These are phyloP conservation scores for Blastobotrys chiropterorum DNA, from an alignment of 805 yeast genomes.

Conservation along the genomic window DNA sequence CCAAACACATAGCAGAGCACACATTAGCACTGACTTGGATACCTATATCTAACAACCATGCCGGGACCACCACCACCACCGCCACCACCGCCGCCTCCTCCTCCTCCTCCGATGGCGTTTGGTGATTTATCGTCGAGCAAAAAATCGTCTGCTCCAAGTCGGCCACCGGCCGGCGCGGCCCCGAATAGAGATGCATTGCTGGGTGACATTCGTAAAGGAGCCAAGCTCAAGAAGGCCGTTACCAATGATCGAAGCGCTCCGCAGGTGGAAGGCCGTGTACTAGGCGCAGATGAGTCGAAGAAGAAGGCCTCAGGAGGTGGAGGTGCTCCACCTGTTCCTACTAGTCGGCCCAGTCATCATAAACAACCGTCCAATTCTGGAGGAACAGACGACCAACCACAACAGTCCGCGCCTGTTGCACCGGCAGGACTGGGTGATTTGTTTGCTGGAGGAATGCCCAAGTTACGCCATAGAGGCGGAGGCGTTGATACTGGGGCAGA, in stretches of 20 bases:
- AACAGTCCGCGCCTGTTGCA: constrained; percentile 26
- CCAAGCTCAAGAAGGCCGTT: constrained; percentile 49
- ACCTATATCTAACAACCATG: no score
- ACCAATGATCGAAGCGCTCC: constrained; percentile 69
- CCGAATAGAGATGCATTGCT: constrained; percentile 43
- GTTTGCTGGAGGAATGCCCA: constrained; percentile 77
- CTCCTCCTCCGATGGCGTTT: constrained; percentile 28
- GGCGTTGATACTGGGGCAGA: constrained; percentile 19
- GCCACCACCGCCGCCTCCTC: constrained; percentile 41
- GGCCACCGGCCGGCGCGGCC: constrained; percentile 27
- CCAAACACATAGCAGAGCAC: no score
- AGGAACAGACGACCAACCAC: constrained; percentile 22
- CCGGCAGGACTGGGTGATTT: constrained; percentile 50
- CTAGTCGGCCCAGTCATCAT: constrained; percentile 23
- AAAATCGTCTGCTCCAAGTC: constrained; percentile 9
- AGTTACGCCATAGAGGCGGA: constrained; percentile 46
- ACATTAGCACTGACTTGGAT: no score
- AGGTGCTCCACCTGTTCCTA: constrained; percentile 20
- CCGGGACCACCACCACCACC: constrained; percentile 51
- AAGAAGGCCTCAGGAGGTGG: constrained; percentile 15
- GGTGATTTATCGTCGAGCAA: constrained; percentile 23
- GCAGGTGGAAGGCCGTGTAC: constrained; percentile 35
- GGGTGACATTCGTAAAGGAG: constrained; percentile 78
- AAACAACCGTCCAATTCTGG: constrained; percentile 26
- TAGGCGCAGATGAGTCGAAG: constrained; percentile 16